Conservation (phyloP, 192 early-diverging fungal genomes). For the Kappamyces sp. region DNA sequence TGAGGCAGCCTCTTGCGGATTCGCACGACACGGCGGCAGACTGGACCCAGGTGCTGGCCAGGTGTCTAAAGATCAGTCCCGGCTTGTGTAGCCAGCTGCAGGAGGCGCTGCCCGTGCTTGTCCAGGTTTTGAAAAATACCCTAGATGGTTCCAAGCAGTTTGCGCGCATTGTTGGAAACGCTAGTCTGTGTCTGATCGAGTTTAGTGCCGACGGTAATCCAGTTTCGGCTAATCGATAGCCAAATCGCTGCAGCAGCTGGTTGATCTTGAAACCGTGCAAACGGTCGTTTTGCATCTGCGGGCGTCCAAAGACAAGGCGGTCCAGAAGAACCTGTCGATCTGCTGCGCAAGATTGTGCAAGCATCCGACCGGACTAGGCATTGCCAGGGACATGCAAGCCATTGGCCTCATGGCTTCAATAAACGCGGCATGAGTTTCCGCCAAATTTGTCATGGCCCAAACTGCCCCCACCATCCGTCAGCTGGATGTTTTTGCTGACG, state of each 20-base stretch:
- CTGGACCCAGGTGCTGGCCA: slow-evolving; percentile 10
- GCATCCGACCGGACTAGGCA: not conserved
- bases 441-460: too few relatives aligned
- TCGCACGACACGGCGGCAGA: slow-evolving; percentile 4
- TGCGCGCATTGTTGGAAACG: slow-evolving; percentile 2
- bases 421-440: too few relatives aligned
- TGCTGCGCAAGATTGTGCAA: slow-evolving; percentile 3
- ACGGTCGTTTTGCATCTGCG: slow-evolving; percentile 2
- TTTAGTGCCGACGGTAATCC: slow-evolving; percentile 5
- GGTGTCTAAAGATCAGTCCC: not conserved
- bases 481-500: too few relatives aligned
- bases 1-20: too few relatives aligned
- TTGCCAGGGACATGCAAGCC: too few relatives aligned
- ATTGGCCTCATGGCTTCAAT: too few relatives aligned
- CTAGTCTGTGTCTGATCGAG: not conserved
- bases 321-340: slow-evolving; percentile 10
- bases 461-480: too few relatives aligned
- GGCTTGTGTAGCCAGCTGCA: not conserved
- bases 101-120: not conserved
- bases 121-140: not conserved
- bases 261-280: slow-evolving; percentile 6
- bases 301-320: not conserved
- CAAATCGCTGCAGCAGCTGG: not conserved
- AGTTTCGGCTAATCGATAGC: not conserved
- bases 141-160: not conserved